A percentile compares a stretch with the other conserved stretches of the same genome.
These are phyloP conservation scores for Sporothrix luriei DNA, from an alignment of 2,329 filamentous ascomycete genomes.

Conservation along the genomic window DNA sequence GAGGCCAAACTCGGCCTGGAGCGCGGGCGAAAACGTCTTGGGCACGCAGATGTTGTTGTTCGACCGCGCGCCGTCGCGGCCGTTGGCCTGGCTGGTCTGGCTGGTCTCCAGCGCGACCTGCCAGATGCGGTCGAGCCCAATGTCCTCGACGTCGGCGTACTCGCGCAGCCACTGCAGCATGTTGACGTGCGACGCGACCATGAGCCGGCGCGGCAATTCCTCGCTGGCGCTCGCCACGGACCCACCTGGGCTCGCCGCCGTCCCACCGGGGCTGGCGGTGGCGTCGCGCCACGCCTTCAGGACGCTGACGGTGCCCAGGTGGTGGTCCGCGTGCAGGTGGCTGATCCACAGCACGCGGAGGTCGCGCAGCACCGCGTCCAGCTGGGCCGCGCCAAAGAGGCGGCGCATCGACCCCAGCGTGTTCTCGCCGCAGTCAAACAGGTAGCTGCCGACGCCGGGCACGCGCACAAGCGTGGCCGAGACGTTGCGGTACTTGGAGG, in stretches of 20 bases:
- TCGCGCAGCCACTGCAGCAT: conserved; percentile 80
- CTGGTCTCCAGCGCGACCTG: conserved; percentile 40
- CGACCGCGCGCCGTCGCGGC: too few species aligned
- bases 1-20: conserved; percentile 58
- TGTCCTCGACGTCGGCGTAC: conserved; percentile 75
- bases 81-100: too few species aligned
- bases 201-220: conserved; percentile 46
- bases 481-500: conserved; percentile 94
- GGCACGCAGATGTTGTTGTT: conserved; percentile 36
- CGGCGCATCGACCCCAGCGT: conserved; percentile 85
- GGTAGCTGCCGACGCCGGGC: conserved; percentile 81
- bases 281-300: conserved; percentile 77
- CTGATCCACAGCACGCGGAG: conserved; percentile 88
- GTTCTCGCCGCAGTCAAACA: conserved; percentile 90
- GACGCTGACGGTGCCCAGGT: conserved; percentile 80
- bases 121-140: conserved; percentile 62
- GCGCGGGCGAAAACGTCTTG: conserved; percentile 43
- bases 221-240: too few species aligned
- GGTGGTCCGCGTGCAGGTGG: conserved; percentile 94
- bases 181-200: conserved; percentile 67
- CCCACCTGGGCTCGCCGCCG: too few species aligned
- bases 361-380: conserved; percentile 72
- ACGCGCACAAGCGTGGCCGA: conserved; percentile 83
- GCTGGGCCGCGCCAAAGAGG: conserved; percentile 65
- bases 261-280: conserved; percentile 43